Evolutionary conservation across 163 green algal species (phyloP), one percentile per base, ranked within the genome.

Genomic region (Chloroidium sp.): DNA sequence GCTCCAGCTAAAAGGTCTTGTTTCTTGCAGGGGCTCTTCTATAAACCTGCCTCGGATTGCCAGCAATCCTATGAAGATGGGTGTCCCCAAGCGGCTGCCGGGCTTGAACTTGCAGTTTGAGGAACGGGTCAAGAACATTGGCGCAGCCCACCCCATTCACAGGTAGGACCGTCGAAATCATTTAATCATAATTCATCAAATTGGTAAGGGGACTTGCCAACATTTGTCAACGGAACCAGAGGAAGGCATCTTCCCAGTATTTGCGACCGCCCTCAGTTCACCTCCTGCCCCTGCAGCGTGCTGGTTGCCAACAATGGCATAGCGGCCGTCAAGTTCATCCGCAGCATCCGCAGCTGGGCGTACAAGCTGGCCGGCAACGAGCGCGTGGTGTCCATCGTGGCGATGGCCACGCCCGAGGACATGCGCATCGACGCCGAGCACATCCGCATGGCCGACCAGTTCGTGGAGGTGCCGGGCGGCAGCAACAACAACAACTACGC

Each of bases 401-500:
- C 94, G 3, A 98, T 99, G 96, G 96, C 96, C 61, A 98, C 96
- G 0, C 95, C 97, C 4, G 95, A 99, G 78, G 97, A 99, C 91
- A 97, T 99, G 87, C 86, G 88, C 13, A 92, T 95, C 62, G 95
- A 97, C 79, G 95, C 94, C 2, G 95, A 98, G 86, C 94, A 98
- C 87, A 94, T 98, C 78, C 92, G 89, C 77, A 92, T 97, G 89
- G 94, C 96, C 2, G 96, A 99, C 85, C 84, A 87, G 80, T 98
- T 98, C 87, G 93, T 99, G 62, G 96, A 99, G 88, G 90, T 94
- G 1, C 96, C 97, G 6, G 96, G 95, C 4, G 96, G 96, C 78
- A 93, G 87, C 79, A 99, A 99, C 91, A 95, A 95, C 87, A 98
- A 99, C 90, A 99, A 99, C 90, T 99, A 99, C 80, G 95, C 95